Evolutionary conservation across 495 filamentous ascomycete genomes (phyloP).

Genomic region (Lasiosphaeria miniovina): DNA sequence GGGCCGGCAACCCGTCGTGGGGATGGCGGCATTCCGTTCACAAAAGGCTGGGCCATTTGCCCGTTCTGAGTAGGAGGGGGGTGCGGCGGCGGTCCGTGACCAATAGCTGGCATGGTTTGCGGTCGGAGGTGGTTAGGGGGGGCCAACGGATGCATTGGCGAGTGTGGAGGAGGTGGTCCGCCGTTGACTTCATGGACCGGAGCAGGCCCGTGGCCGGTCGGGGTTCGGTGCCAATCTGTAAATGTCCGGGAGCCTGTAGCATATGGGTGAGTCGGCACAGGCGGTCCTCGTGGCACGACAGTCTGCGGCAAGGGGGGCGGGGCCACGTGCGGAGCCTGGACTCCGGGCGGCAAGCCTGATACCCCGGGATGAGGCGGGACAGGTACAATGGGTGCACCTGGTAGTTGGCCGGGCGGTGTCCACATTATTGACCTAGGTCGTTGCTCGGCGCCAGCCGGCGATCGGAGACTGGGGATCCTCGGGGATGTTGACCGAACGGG

Average conservation of each 20-base stretch:
- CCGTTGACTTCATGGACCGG: slow-evolving; percentile 43
- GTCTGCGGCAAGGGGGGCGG: slow-evolving; percentile 26
- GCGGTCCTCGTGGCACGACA: slow-evolving; percentile 28
- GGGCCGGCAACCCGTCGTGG: slow-evolving; percentile 35
- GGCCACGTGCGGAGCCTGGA: slow-evolving; percentile 30
- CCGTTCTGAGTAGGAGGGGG: slow-evolving; percentile 36
- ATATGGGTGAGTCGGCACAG: slow-evolving; percentile 26
- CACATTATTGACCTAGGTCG: too few species aligned
- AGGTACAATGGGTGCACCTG: too few species aligned
- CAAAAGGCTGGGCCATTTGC: slow-evolving; percentile 36
- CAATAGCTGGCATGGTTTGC: slow-evolving; percentile 29
- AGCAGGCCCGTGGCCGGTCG: slow-evolving; percentile 33
- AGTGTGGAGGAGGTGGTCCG: slow-evolving; percentile 32
- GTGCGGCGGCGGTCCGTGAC: slow-evolving; percentile 20
- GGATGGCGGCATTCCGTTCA: slow-evolving; percentile 40
- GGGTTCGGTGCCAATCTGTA: slow-evolving; percentile 37
- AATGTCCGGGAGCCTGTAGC: slow-evolving; percentile 27
- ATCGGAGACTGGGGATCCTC: slow-evolving; percentile 35
- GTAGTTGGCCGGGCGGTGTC: too few species aligned
- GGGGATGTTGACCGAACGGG: slow-evolving; percentile 37
- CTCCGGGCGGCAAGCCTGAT: slow-evolving; percentile 24
- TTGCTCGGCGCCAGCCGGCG: slow-evolving; percentile 37
- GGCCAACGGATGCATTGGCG: slow-evolving; percentile 38
- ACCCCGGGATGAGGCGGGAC: too few species aligned
- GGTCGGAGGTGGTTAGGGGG: slow-evolving; percentile 43